phyloP scores from a whole-genome alignment of 2,329 filamentous ascomycete genomes.

The Aspergillus viridinutans region DNA sequence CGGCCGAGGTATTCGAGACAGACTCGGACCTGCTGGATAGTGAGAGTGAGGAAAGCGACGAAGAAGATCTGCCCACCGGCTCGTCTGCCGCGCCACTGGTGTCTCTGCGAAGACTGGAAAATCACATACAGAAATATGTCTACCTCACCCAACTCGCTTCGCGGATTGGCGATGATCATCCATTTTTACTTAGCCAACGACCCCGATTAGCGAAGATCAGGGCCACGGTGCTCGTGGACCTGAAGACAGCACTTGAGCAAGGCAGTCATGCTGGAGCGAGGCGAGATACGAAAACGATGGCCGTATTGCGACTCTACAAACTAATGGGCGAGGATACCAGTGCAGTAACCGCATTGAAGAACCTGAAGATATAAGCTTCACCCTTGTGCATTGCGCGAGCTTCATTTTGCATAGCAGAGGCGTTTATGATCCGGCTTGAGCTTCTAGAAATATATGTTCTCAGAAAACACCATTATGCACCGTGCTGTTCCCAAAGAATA shows the following conservation, averaged over 20 bases:
- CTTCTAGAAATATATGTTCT: constrained; percentile 17
- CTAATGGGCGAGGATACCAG: constrained; percentile 58
- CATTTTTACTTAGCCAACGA: constrained; percentile 58
- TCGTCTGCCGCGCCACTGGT: constrained; percentile 29
- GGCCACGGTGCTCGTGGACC: constrained; percentile 61
- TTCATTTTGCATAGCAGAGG: constrained; percentile 41
- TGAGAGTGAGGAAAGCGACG: constrained; percentile 34
- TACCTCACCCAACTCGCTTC: constrained; percentile 51
- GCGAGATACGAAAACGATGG: constrained; percentile 45
- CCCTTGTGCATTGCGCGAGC: background rate
- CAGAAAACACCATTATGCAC: constrained; percentile 41
- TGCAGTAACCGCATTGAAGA: constrained; percentile 55
- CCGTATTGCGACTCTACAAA: constrained; percentile 57
- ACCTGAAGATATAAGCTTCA: constrained; percentile 28
- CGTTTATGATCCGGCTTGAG: constrained; percentile 30
- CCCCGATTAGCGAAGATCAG: constrained; percentile 54
- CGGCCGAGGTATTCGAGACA: constrained; percentile 22
- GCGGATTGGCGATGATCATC: constrained; percentile 54
- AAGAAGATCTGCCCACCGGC: constrained; percentile 39
- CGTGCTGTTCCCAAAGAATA: constrained; percentile 36
- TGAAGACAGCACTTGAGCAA: constrained; percentile 60
- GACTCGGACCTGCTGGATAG: constrained; percentile 35
- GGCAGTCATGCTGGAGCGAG: constrained; percentile 39
- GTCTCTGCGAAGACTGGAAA: constrained; percentile 47
- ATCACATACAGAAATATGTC: constrained; percentile 56